Base-by-base conservation (phyloP, 208 protist genomes). In the Leishmania tarentolae region DNA sequence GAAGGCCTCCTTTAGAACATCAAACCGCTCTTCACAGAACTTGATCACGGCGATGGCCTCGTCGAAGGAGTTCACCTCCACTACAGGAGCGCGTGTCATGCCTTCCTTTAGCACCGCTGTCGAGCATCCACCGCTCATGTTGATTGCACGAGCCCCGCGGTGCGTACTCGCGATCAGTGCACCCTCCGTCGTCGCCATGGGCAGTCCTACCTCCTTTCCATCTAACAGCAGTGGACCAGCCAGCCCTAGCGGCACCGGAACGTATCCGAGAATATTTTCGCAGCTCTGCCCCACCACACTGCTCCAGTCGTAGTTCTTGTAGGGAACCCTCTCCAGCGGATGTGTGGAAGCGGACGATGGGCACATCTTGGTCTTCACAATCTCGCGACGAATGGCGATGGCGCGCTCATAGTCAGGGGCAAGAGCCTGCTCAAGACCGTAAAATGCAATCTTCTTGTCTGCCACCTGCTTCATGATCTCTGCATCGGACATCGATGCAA, bases 111-210 rank as follows among this genome's bases (percentile, higher is more conserved):
- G 86, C 46, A 99, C 79, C 0, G 94, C 91, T 15, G 96, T 95
- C 80, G 78, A 90, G 86, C 98, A 98, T 74, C 97, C 98, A 31
- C 94, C 97, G 86, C 89, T 92, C 21, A 92, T 83, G 66, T 92
- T 94, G 81, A 99, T 98, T 66, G 98, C 99, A 70, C 97, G 95
- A 24, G 95, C 98, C 53, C 99, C 99, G 73, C 99, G 93, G 82
- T 99, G 92, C 28, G 98, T 99, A 75, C 92, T 98, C 17, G 99
- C 99, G 47, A 99, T 85, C 24, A 99, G 93, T 31, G 95, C 94
- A 52, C 99, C 99, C 81, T 99, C 99, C n/a, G 98, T 99, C 47
- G 99, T 99, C 24, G 99, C 98, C 98, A 99, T 98, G 19, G 99
- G 99, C 68, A 99, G 84, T 35, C 82, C 84, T 52, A 97, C 88